A percentile compares a stretch with the other conserved stretches of the same genome.
phyloP scores from a whole-genome alignment of 805 yeast species.

The Brettanomyces sp. region DNA sequence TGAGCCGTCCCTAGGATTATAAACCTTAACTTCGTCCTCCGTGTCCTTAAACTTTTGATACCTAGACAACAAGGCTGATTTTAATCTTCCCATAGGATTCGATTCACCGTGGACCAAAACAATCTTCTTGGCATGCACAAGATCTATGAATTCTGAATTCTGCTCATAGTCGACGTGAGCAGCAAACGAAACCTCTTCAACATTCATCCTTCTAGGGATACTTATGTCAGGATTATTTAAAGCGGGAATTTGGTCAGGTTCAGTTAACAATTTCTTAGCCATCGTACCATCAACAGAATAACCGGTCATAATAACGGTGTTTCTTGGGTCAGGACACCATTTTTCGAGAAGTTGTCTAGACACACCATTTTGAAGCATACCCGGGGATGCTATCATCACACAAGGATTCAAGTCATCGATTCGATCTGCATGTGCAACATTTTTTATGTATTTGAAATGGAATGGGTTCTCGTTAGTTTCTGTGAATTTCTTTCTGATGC shows the following conservation, averaged over 20 bases:
- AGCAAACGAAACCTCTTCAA: conserved; percentile 97
- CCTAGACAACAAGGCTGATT: conserved; percentile 83
- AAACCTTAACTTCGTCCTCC: conserved; percentile 82
- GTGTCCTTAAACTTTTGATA: conserved; percentile 76
- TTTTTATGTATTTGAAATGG: conserved; percentile 75
- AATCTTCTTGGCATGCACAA: conserved; percentile 74
- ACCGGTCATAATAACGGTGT: conserved; percentile 84
- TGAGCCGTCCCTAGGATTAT: conserved; percentile 87
- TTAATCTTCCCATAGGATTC: conserved; percentile 96
- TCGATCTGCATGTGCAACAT: conserved; percentile 67
- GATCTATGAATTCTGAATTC: conserved; percentile 82
- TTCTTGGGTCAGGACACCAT: conserved; percentile 97
- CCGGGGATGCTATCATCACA: conserved; percentile 94
- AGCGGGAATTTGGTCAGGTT: conserved; percentile 87
- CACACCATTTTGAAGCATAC: conserved; percentile 95
- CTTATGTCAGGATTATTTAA: conserved; percentile 68
- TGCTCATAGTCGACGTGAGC: conserved; percentile 98
- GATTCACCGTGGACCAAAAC: conserved; percentile 96
- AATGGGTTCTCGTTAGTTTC: conserved; percentile 84
- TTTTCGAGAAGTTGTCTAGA: conserved; percentile 84
- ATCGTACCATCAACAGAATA: conserved; percentile 97
- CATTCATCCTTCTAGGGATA: conserved; percentile 77
- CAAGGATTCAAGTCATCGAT: conserved; percentile 94
- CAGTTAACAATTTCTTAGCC: conserved; percentile 84
- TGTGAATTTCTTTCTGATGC: conserved; percentile 63